Base-by-base conservation (phyloP, 768 basidiomycete genomes). In the Lactarius hengduanensis region DNA sequence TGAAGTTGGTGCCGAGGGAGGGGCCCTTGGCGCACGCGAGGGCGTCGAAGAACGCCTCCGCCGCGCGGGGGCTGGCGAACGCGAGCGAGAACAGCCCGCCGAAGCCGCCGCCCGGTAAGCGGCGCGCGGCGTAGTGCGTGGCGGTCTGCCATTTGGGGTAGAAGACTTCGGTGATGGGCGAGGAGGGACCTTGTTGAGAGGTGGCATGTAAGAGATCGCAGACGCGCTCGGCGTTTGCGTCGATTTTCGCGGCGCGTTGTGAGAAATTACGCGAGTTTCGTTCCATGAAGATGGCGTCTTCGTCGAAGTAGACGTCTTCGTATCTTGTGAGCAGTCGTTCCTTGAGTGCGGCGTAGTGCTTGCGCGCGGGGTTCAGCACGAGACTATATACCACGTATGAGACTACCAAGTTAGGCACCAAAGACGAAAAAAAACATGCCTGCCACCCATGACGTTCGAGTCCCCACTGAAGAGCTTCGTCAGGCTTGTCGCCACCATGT, bases 241-340 rank as follows among this genome's bases (percentile, higher is more conserved):
- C 93, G 76, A 96, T 93, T 61, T 80, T 75, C 62, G 80, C 80
- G 70, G 95, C 83, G 62, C 96, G 92, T 8, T 79, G 80, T 60
- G 82, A 78, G 80, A 96, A 98, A 78, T 97, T 89, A 59, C 96
- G 92, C 20, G 96, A 98, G 78, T 99, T 99, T 70, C 96, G 91
- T 75, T 99, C 96, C 91, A 99, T 91, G 81, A 88, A 97, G 63
- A 98, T 86, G 50, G 92, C 94, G 73, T 99, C 96, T 75, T 95
- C 92, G 72, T 86, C 82, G 70, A 90, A 98, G 78, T 93, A 98
- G 28, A 80, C 78, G 74, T 99, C 96, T 74, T 96, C 92, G 76
- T 87, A 98, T 7, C 75, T 78, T 9, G 79, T 70, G 9, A 77
- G 72, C 72, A 94, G 79, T 57, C 86, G 77, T 0, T 78, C 72